Percentiles rank a stretch among this genome's conserved stretches.
Evolutionary conservation across 495 filamentous ascomycete species (phyloP).

Genomic region (Podospora conica): DNA sequence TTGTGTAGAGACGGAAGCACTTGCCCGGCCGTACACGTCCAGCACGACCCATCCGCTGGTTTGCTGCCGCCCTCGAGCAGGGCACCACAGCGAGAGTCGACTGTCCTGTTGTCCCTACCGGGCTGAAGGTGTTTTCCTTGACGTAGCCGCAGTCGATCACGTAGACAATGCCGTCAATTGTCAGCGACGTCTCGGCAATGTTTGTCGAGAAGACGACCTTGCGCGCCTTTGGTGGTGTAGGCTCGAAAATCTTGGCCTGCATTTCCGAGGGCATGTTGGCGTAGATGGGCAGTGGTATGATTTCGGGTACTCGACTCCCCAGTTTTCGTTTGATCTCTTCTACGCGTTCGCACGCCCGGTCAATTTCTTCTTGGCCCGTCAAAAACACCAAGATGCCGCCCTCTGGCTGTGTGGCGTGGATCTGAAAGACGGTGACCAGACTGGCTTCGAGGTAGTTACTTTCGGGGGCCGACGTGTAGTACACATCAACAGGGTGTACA

Average conservation of each 20-base stretch:
- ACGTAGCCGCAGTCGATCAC: constrained; percentile 90
- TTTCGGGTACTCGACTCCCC: constrained; percentile 74
- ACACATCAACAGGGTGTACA: constrained; percentile 83
- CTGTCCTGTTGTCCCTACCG: constrained; percentile 71
- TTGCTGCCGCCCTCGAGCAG: constrained; percentile 88
- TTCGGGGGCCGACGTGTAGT: constrained; percentile 88
- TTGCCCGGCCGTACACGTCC: constrained; percentile 91
- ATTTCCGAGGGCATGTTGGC: constrained; percentile 82
- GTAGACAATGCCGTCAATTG: constrained; percentile 86
- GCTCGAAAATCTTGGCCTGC: constrained; percentile 85
- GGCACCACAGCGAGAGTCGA: constrained; percentile 86
- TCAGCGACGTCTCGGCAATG: constrained; percentile 84
- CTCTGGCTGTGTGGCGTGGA: constrained; percentile 78
- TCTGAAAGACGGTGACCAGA: constrained; percentile 92
- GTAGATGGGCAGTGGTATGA: constrained; percentile 84
- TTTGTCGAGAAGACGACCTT: constrained; percentile 89
- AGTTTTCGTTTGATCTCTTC: constrained; percentile 75
- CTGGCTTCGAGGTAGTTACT: constrained; percentile 90
- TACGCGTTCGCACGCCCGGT: constrained; percentile 73
- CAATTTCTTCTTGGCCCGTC: constrained; percentile 88
- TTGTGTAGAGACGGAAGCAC: constrained; percentile 92
- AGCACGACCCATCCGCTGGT: constrained; percentile 86
- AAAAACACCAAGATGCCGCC: constrained; percentile 91
- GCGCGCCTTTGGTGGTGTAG: constrained; percentile 69
- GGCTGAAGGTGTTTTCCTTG: constrained; percentile 93